phyloP scores from a whole-genome alignment of 306 rosid species.

The Medicago ruthenica region DNA sequence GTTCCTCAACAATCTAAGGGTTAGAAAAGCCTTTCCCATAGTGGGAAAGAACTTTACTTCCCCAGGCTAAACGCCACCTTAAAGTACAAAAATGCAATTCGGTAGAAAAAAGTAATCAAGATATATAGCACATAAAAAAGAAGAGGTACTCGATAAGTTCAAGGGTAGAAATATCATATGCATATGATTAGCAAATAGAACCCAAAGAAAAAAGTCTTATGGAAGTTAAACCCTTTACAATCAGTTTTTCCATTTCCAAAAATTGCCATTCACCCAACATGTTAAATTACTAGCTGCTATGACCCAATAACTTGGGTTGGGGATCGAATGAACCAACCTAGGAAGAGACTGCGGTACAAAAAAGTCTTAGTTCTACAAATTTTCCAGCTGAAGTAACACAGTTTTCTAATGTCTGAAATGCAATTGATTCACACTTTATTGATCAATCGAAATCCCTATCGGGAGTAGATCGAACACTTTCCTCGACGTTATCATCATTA shows the following conservation, averaged over 20 bases:
- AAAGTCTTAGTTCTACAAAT: slow-evolving; percentile 57
- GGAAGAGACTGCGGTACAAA: slow-evolving; percentile 66
- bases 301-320: too few species aligned
- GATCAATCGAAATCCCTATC: slow-evolving; percentile 69
- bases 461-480: slow-evolving; percentile 58
- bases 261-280: slow-evolving; percentile 65
- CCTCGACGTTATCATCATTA: slow-evolving; percentile 69
- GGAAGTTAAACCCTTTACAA: background rate
- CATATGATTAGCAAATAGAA: background rate
- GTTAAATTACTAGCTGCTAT: slow-evolving; percentile 52
- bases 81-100: too few species aligned
- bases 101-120: too few species aligned
- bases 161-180: background rate
- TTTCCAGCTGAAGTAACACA: slow-evolving; percentile 66
- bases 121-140: too few species aligned
- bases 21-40: too few species aligned
- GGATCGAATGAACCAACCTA: slow-evolving; percentile 69
- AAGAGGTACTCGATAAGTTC: background rate
- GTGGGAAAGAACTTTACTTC: too few species aligned
- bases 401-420: slow-evolving; percentile 56
- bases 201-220: too few species aligned
- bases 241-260: slow-evolving; percentile 55
- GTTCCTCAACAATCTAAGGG: too few species aligned
- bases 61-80: too few species aligned
- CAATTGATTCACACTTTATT: slow-evolving; percentile 71